phyloP scores from a whole-genome alignment of 305 asterid species.

The Euphrasia arctica region DNA sequence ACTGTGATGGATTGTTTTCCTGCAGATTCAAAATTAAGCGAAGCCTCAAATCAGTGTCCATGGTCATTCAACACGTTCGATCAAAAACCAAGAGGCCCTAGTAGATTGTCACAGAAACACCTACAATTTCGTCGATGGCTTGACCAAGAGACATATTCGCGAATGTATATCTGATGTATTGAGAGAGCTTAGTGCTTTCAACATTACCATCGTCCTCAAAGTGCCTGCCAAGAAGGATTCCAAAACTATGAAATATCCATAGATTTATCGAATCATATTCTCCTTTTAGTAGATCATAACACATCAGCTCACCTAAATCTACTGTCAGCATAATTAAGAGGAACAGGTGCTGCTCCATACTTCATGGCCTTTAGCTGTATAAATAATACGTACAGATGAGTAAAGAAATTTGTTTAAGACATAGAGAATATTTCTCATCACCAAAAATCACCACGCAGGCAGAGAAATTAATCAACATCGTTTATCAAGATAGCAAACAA shows the following conservation, averaged over 20 bases:
- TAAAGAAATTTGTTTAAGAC: neutral
- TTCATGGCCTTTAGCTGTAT: constrained; percentile 65
- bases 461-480: no score
- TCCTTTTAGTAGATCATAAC: constrained; percentile 11
- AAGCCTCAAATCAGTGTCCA: neutral
- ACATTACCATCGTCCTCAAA: constrained; percentile 32
- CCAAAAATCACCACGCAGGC: neutral
- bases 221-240: constrained; percentile 39
- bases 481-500: neutral
- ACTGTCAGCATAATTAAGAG: constrained; percentile 35
- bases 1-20: constrained; percentile 51
- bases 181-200: constrained; percentile 42
- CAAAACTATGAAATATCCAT: neutral
- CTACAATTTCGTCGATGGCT: constrained; percentile 69
- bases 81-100: neutral
- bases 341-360: constrained; percentile 68
- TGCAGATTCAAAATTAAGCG: constrained; percentile 28
- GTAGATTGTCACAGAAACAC: constrained; percentile 16
- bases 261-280: constrained; percentile 18
- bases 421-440: neutral
- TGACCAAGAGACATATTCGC: constrained; percentile 49
- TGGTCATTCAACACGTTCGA: constrained; percentile 1
- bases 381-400: neutral
- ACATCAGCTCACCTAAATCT: constrained; percentile 40
- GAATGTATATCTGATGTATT: constrained; percentile 45